Conservation (phyloP, 257 asterid species). For the Nicotiana paniculata region DNA sequence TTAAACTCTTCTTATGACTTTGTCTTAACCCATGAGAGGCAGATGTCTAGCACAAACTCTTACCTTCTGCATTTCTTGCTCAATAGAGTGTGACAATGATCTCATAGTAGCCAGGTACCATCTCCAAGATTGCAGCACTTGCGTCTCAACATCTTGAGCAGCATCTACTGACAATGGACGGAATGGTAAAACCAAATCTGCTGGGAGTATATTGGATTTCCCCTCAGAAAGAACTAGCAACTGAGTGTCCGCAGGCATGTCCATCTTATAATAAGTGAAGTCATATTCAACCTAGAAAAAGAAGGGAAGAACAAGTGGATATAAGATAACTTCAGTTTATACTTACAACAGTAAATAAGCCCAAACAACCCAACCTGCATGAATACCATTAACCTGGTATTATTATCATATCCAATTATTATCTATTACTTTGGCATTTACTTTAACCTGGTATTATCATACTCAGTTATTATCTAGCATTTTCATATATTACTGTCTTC, state of each 20-base stretch:
- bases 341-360: neutral
- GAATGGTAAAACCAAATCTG: slow-evolving; percentile 77
- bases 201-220: slow-evolving; percentile 79
- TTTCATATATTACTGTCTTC: neutral
- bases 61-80: slow-evolving; percentile 71
- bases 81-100: slow-evolving; percentile 64
- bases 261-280: slow-evolving; percentile 83
- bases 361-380: neutral
- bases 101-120: slow-evolving; percentile 87
- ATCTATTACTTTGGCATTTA: neutral
- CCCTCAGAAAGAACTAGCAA: slow-evolving; percentile 78
- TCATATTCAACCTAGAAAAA: slow-evolving; percentile 69
- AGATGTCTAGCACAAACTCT: neutral
- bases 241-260: slow-evolving; percentile 73
- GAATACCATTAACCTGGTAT: neutral
- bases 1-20: neutral
- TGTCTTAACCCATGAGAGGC: neutral
- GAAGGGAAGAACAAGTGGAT: neutral
- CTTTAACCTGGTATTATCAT: neutral
- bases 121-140: slow-evolving; percentile 62
- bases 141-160: slow-evolving; percentile 28
- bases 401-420: neutral
- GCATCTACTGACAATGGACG: slow-evolving; percentile 48
- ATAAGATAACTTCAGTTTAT: neutral
- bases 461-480: neutral